Conservation (phyloP, 2,329 filamentous ascomycete species). For the Colletotrichum spaethianum region DNA sequence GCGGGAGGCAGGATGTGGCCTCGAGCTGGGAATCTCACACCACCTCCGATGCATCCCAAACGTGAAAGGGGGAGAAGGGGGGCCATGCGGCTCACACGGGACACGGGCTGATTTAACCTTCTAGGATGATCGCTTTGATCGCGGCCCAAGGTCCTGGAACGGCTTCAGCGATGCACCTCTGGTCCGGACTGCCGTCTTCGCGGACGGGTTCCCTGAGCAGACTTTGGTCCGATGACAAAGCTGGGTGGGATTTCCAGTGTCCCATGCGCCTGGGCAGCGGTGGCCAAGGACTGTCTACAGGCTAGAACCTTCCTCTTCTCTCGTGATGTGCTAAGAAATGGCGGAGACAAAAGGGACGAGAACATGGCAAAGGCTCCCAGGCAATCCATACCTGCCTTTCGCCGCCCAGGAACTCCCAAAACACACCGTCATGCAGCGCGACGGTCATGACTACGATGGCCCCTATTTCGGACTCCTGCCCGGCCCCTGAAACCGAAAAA, state of each 20-base stretch:
- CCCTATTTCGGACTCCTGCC: constrained; percentile 33
- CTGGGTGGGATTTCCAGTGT: constrained; percentile 11
- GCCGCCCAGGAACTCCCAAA: constrained; percentile 19
- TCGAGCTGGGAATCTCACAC: constrained; percentile 5
- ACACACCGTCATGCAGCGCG: constrained; percentile 21
- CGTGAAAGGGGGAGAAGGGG: background rate
- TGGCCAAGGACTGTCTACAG: constrained; percentile 25
- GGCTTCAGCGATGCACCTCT: constrained; percentile 28
- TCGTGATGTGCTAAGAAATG: constrained; percentile 16
- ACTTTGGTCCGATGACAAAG: constrained; percentile 28
- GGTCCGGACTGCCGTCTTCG: constrained; percentile 23
- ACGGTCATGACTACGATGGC: constrained; percentile 18
- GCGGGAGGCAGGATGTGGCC: constrained; percentile 26
- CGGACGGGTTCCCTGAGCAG: constrained; percentile 23
- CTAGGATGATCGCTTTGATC: constrained; percentile 29
- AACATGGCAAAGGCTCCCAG: constrained; percentile 16
- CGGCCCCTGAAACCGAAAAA: constrained; percentile 33
- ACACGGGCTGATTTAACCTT: constrained; percentile 34
- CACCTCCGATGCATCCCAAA: constrained; percentile 17
- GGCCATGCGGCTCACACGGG: constrained; percentile 23
- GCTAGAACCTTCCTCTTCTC: constrained; percentile 17
- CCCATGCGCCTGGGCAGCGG: constrained; percentile 23
- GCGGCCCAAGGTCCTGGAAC: constrained; percentile 28
- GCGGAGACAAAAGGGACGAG: constrained; percentile 12
- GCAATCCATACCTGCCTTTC: constrained; percentile 12